Evolutionary conservation across 164 flowering plant genomes (phyloP), one percentile per base, ranked within the genome.

Genomic region (Dillenia suffruticosa): DNA sequence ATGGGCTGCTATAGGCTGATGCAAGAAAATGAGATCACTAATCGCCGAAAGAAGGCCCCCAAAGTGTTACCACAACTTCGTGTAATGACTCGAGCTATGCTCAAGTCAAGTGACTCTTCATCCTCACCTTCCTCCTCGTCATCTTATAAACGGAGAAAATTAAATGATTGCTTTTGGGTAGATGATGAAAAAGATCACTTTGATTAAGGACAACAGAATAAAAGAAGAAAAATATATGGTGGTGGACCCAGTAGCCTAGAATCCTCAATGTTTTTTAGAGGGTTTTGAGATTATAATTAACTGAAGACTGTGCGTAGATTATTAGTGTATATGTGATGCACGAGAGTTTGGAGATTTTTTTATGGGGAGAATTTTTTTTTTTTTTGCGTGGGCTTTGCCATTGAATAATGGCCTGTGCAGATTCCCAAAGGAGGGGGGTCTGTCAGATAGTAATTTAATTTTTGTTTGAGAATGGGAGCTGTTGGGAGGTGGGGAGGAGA

Each of bases 381-480:
- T 61, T 63, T 66, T 46, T 70, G 57, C 61, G 70, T 69, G 76
- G 78, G 79, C 67, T 56, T 40, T 69, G 79, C 70, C 79, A 74
- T 78, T 66, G 62, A 62, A 74, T 57, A 57, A 55, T 79, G 79
- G 76, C 72, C 72, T 52, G 80, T 76, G 92, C 95, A 68, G 92
- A 86, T 88, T 90, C 97, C 97, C 97, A 76, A 76, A 85, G 88
- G 84, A 61, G 74, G 66, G 77, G 79, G 74, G 63, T 74, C 68
- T 78, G 67, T 68, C 61, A 62, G 56, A 71, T 71, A 58, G 45
- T 65, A 59, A 71, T 68, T 61, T 64, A 44, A 19, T 51, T 62
- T 24, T 51, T 26, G 68, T 59, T 72, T 60, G 82, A 56, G 70
- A 11, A 60, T 64, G 66, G 60, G 70, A 67, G 65, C 7, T 32